Evolutionary conservation across 192 early-diverging fungal species (phyloP).

Genomic region (Coemansia sp.): DNA sequence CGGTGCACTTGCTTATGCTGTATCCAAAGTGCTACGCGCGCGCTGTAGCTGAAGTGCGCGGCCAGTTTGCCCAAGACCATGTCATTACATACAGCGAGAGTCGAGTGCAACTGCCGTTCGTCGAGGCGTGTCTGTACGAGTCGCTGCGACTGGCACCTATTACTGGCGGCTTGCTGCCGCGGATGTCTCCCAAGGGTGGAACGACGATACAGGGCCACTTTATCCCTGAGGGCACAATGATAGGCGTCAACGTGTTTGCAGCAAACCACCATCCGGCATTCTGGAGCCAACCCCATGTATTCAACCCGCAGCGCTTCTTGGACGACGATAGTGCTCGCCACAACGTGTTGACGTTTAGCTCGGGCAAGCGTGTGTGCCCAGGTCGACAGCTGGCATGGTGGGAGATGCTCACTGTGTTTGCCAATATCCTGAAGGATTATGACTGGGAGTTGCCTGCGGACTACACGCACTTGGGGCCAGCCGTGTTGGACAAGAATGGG

Average conservation of each 20-base stretch:
- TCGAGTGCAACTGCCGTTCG: conserved; percentile 29
- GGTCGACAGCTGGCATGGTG: conserved; percentile 32
- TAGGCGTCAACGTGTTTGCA: conserved; percentile 24
- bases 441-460: conserved; percentile 32
- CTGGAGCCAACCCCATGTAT: conserved; percentile 17
- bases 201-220: conserved; percentile 30
- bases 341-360: conserved; percentile 34
- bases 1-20: conserved; percentile 31
- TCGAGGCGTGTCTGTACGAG: conserved; percentile 51
- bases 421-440: conserved; percentile 44
- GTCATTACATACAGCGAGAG: conserved; percentile 30
- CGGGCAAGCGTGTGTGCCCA: conserved; percentile 35
- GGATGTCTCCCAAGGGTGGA: conserved; percentile 34
- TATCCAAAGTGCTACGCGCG: conserved; percentile 20
- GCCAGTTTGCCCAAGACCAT: conserved; percentile 23
- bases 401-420: conserved; percentile 26
- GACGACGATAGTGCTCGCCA: conserved; percentile 2
- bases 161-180: conserved; percentile 17
- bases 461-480: conserved; percentile 34
- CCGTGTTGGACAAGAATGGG: conserved; percentile 34
- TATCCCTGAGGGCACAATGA: conserved; percentile 26
- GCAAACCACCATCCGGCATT: conserved; percentile 15
- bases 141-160: conserved; percentile 34
- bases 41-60: conserved; percentile 30
- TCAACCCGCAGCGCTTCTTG: conserved; percentile 40